Evolutionary conservation across 116 monocot genomes (phyloP).

Genomic region (Posidonia oceanica): DNA sequence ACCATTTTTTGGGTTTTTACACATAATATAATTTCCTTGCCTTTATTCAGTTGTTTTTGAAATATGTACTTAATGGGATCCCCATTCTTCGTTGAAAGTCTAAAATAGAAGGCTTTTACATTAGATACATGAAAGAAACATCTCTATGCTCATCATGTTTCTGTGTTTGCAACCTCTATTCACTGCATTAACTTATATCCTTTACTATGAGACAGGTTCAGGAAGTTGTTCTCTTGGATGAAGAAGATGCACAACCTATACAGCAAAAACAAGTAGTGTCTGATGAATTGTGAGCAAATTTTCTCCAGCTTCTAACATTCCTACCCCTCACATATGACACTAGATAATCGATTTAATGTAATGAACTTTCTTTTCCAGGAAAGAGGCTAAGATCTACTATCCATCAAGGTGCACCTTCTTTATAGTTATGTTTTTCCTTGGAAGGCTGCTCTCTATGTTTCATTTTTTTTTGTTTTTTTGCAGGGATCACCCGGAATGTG

Average conservation of each 20-base stretch:
- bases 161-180: no score
- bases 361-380: conserved; percentile 32
- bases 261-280: conserved; percentile 10
- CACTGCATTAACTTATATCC: background rate
- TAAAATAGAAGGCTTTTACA: no score
- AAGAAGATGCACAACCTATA: conserved; percentile 18
- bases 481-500: conserved; percentile 67
- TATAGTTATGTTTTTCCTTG: background rate
- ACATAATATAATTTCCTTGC: no score
- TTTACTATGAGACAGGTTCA: conserved; percentile 18
- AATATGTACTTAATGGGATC: no score
- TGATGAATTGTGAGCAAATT: background rate
- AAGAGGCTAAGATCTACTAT: conserved; percentile 53
- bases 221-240: conserved; percentile 63
- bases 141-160: no score
- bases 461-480: background rate
- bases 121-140: no score
- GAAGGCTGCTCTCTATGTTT: background rate
- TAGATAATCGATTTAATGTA: background rate
- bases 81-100: no score
- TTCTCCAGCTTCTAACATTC: background rate
- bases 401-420: conserved; percentile 59
- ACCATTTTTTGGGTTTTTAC: no score
- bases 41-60: no score
- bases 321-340: background rate